A percentile compares a stretch with the other conserved stretches of the same genome.
These are phyloP conservation scores for Chalciporus chontae DNA, from an alignment of 768 basidiomycete genomes.

Conservation along the genomic window DNA sequence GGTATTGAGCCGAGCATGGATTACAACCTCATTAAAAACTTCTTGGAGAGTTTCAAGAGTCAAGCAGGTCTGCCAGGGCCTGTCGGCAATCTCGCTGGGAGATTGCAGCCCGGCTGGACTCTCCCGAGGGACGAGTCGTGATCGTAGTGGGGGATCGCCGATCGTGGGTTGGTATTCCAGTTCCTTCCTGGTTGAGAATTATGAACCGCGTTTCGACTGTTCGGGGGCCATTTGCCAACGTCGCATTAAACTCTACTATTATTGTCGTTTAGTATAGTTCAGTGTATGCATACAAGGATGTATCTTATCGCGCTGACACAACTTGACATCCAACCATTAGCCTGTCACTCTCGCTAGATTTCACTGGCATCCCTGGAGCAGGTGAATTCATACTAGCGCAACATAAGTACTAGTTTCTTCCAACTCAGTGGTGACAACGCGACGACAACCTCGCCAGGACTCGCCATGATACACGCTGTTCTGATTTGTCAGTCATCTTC, in stretches of 20 bases:
- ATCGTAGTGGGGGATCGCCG: too few relatives aligned
- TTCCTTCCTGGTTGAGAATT: not conserved
- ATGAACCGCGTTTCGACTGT: too few relatives aligned
- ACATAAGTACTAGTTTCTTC: not conserved
- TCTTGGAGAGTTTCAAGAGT: slow-evolving; percentile 92
- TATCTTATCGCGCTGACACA: too few relatives aligned
- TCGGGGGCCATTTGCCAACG: too few relatives aligned
- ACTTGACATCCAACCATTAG: not conserved
- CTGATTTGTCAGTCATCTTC: slow-evolving; percentile 63
- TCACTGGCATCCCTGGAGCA: not conserved
- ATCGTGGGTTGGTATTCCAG: not conserved
- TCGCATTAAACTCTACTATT: too few relatives aligned
- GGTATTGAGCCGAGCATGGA: slow-evolving; percentile 54
- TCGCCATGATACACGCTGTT: slow-evolving; percentile 77
- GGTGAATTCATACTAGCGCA: not conserved
- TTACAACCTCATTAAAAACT: slow-evolving; percentile 93
- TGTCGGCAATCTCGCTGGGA: slow-evolving; percentile 84
- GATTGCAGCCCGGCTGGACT: slow-evolving; percentile 72
- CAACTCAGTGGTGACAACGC: not conserved
- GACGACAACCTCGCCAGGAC: not conserved
- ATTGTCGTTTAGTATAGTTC: too few relatives aligned
- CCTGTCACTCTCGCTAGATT: not conserved
- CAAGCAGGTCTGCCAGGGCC: slow-evolving; percentile 90
- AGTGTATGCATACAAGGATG: too few relatives aligned
- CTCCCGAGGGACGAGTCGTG: slow-evolving; percentile 66